These are phyloP conservation scores for Hyaloscypha finlandica DNA, from an alignment of 495 filamentous ascomycete genomes.

Conservation along the genomic window DNA sequence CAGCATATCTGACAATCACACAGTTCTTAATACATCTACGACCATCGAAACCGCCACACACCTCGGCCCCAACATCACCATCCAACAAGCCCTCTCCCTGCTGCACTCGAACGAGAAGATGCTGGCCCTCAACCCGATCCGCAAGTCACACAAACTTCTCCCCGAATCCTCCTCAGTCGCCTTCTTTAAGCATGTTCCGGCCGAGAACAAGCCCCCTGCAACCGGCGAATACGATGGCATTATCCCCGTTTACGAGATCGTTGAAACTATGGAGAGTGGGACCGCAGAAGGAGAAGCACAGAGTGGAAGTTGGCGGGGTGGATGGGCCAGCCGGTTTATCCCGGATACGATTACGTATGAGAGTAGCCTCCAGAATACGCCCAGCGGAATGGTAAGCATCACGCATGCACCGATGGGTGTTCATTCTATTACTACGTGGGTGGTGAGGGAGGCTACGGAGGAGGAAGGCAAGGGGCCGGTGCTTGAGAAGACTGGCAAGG, in stretches of 20 bases:
- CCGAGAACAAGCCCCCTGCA: slow-evolving; percentile 10
- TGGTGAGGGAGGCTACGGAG: background rate
- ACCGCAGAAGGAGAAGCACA: background rate
- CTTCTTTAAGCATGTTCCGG: slow-evolving; percentile 22
- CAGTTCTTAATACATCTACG: slow-evolving; percentile 22
- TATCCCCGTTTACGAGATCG: slow-evolving; percentile 16
- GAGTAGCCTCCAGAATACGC: slow-evolving; percentile 9
- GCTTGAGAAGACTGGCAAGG: slow-evolving; percentile 19
- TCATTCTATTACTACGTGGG: slow-evolving; percentile 23
- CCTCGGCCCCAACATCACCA: slow-evolving; percentile 20
- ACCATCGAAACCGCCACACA: slow-evolving; percentile 10
- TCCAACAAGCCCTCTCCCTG: slow-evolving; percentile 20
- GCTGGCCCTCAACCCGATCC: slow-evolving; percentile 26
- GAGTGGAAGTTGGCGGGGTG: slow-evolving; percentile 21
- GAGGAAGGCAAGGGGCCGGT: slow-evolving; percentile 11
- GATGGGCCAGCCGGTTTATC: slow-evolving; percentile 26
- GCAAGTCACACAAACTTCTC: slow-evolving; percentile 22
- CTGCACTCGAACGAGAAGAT: slow-evolving; percentile 23
- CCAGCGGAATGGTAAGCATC: slow-evolving; percentile 18
- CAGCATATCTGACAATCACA: background rate
- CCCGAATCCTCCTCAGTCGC: slow-evolving; percentile 8
- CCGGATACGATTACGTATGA: slow-evolving; percentile 24
- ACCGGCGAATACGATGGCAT: background rate
- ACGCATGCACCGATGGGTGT: slow-evolving; percentile 30
- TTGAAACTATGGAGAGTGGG: slow-evolving; percentile 4